Base-by-base conservation (phyloP, 1,284 basidiomycete species). In the Singerocomus inundabilis region DNA sequence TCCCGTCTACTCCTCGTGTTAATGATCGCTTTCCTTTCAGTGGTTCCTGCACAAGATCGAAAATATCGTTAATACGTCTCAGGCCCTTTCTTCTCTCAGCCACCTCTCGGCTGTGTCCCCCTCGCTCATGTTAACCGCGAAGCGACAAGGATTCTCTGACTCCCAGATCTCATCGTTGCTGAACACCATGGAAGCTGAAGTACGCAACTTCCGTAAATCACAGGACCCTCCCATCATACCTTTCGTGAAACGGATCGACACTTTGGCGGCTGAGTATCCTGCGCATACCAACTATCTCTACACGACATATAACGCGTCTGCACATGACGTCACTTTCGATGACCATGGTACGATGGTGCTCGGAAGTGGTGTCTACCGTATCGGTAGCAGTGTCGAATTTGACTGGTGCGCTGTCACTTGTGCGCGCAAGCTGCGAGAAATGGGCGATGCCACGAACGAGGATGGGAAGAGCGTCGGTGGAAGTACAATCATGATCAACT, bases 371-470 rank as follows among this genome's bases (percentile, higher is more conserved):
- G 97, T 99, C 28, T 99, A 99, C 75, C 87, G 97, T 51, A 99
- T 99, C 62, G 97, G 97, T 48, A 91, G 87, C 69, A 96, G 92
- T 56, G 97, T 99, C 67, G 97, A 99, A 76, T 99, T 99, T 70
- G 97, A 99, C 72, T 99, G 97, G 97, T 99, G 97, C 69, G 97
- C 97, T 29, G 97, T 99, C 44, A 98, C 95, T 4, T 98, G 95
- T 69, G 93, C 94, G 35, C 83, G 97, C 56, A 89, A 88, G 66
- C 83, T 99, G 57, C 81, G 95, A 57, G 84, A 88, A 56, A 89
- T 94, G 82, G 94, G 94, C 67, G 91, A 72, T 84, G 86, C 75
- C 5, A 21, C 44, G 41, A 48, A 26, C 28, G 33, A 52, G 31
- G 60, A 63, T 11, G 60, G 58, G 29, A 37, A 49, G 38, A 41